Percentiles rank a stretch among this genome's conserved stretches.
Conservation (phyloP, 2,329 filamentous ascomycete genomes). For the Fusarium incarnatum region DNA sequence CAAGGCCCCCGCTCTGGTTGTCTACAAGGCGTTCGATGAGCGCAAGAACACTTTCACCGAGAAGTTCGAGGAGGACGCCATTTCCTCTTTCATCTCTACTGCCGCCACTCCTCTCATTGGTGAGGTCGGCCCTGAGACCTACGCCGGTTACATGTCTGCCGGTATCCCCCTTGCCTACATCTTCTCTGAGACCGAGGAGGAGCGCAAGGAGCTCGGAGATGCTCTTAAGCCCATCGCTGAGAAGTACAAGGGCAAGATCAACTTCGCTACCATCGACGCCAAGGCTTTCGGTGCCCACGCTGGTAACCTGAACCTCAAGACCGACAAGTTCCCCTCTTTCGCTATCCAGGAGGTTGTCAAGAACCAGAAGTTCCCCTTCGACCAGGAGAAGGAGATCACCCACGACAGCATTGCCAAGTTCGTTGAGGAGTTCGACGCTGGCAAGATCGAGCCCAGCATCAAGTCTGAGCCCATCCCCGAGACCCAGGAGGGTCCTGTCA, state of each 20-base stretch:
- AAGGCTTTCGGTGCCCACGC: constrained; percentile 94
- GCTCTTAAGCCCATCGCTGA: constrained; percentile 87
- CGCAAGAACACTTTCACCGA: constrained; percentile 86
- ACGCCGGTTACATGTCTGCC: constrained; percentile 92
- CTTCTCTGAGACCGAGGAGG: constrained; percentile 91
- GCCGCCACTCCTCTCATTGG: constrained; percentile 90
- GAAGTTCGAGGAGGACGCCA: constrained; percentile 83
- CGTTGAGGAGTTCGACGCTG: constrained; percentile 84
- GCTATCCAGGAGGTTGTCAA: constrained; percentile 95
- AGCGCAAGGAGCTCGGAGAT: constrained; percentile 82
- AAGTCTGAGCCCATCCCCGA: constrained; percentile 98
- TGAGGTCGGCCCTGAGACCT: constrained; percentile 97
- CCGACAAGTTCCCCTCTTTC: constrained; percentile 95
- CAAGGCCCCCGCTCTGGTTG: constrained; percentile 84
- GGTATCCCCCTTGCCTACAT: constrained; percentile 96
- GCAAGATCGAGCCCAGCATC: constrained; percentile 94
- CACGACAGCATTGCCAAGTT: constrained; percentile 79
- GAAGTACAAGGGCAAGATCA: constrained; percentile 93
- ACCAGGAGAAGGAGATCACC: constrained; percentile 83
- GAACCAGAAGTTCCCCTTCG: constrained; percentile 97
- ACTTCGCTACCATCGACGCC: constrained; percentile 98
- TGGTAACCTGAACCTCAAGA: constrained; percentile 95
- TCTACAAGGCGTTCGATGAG: constrained; percentile 99
- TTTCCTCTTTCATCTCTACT: constrained; percentile 85
- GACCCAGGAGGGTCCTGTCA: constrained; percentile 89